These are phyloP conservation scores for Ramalina intermedia DNA, from an alignment of 495 filamentous ascomycete genomes.

Conservation along the genomic window DNA sequence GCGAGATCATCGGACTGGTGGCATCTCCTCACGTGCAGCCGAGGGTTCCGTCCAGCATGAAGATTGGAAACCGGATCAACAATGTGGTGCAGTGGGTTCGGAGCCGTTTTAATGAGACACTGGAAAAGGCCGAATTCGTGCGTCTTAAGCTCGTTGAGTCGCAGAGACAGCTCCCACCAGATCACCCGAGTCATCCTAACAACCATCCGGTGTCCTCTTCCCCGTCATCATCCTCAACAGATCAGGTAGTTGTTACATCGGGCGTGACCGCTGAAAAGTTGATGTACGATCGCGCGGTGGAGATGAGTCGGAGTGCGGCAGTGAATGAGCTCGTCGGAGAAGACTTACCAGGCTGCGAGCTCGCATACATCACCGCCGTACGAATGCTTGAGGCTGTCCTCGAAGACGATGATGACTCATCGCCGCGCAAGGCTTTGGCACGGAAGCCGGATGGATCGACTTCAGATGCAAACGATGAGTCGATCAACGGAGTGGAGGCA, in stretches of 20 bases:
- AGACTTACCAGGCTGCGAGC: conserved; percentile 76
- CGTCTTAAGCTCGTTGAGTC: conserved; percentile 74
- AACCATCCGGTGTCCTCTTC: conserved; percentile 48
- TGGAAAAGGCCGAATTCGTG: conserved; percentile 89
- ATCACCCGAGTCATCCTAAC: conserved; percentile 73
- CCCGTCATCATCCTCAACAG: conserved; percentile 38
- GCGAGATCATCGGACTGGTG: conserved; percentile 41
- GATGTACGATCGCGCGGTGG: conserved; percentile 94
- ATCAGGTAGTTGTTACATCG: conserved; percentile 47
- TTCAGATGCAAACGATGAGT: conserved; percentile 29
- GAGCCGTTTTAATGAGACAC: conserved; percentile 82
- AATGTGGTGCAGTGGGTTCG: conserved; percentile 91
- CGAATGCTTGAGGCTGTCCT: conserved; percentile 88
- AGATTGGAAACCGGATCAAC: conserved; percentile 67
- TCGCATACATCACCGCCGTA: conserved; percentile 85
- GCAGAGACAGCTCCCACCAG: conserved; percentile 66
- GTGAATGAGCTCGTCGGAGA: conserved; percentile 90
- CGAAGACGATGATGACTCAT: conserved; percentile 63
- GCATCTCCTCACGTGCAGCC: conserved; percentile 26
- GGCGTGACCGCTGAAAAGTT: conserved; percentile 89
- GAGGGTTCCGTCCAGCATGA: conserved; percentile 28
- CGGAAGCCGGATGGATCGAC: conserved; percentile 27
- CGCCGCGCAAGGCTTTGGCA: conserved; percentile 20
- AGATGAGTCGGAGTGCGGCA: conserved; percentile 88
- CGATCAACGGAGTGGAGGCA: conserved; percentile 43